These are phyloP conservation scores for Suillus fuscotomentosus DNA, from an alignment of 768 basidiomycete species.

Conservation along the genomic window DNA sequence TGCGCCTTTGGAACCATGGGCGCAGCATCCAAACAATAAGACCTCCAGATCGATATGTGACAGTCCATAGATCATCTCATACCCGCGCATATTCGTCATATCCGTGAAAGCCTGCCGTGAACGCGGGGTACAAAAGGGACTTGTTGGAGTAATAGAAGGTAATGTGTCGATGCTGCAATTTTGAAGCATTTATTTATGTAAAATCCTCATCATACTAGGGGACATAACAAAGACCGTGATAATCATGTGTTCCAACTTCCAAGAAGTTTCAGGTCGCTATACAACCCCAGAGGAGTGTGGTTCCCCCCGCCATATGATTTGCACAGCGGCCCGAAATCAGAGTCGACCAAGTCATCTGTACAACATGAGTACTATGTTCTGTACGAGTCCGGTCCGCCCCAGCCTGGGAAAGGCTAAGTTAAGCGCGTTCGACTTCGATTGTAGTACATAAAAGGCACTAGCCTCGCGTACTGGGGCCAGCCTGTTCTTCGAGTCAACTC, in stretches of 20 bases:
- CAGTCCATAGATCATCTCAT: not conserved
- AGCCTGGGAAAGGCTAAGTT: not conserved
- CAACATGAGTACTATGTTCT: too few species aligned
- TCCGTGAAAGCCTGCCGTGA: not conserved
- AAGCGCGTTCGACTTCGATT: not conserved
- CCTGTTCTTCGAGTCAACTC: not conserved
- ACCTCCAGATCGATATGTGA: not conserved
- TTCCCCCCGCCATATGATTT: too few species aligned
- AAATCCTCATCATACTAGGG: not conserved
- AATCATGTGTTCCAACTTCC: not conserved
- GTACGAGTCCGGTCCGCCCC: not conserved
- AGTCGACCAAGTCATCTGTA: too few species aligned
- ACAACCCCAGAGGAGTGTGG: too few species aligned
- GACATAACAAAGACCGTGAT: not conserved
- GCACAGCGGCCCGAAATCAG: too few species aligned
- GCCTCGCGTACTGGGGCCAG: too few species aligned
- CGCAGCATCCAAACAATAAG: not conserved
- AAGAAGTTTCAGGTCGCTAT: too few species aligned
- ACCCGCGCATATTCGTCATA: not conserved
- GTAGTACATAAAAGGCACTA: too few species aligned
- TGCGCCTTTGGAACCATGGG: not conserved
- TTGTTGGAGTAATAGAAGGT: not conserved
- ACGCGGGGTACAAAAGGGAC: not conserved
- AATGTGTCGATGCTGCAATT: not conserved
- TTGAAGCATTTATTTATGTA: not conserved